A percentile compares a stretch with the other conserved stretches of the same genome.
Conservation (phyloP, 2,329 filamentous ascomycete genomes). For the Ceratocystis smalleyi region DNA sequence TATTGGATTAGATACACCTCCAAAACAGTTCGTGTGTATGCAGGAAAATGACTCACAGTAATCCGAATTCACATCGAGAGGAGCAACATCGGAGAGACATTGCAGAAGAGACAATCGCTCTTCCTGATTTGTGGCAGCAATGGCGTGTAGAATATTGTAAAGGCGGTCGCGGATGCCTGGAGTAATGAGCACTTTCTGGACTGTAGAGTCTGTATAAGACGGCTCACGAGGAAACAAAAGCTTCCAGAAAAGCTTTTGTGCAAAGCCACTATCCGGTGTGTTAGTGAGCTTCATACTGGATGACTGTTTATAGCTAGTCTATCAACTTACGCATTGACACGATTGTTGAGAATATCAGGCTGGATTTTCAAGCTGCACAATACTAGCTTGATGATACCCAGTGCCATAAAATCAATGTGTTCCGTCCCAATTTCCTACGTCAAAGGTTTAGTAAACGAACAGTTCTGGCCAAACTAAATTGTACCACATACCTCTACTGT, state of each 20-base stretch:
- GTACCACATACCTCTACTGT: neutral
- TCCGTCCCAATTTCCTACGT: neutral
- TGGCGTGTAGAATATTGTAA: neutral
- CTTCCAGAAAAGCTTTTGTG: slow-evolving; percentile 38
- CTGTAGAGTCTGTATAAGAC: slow-evolving; percentile 22
- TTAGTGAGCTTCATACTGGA: neutral
- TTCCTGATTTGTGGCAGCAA: neutral
- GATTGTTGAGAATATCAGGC: neutral
- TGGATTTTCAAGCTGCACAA: slow-evolving; percentile 3
- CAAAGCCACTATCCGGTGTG: slow-evolving; percentile 20
- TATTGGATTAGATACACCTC: neutral
- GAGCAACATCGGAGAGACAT: slow-evolving; percentile 18
- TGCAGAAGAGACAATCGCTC: neutral
- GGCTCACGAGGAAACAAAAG: slow-evolving; percentile 49
- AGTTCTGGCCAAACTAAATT: too few relatives aligned
- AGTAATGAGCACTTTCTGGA: slow-evolving; percentile 18
- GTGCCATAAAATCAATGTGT: neutral
- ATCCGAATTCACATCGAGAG: slow-evolving; percentile 19
- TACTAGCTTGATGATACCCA: neutral
- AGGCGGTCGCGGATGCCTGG: neutral
- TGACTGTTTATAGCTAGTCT: neutral
- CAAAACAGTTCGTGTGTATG: neutral
- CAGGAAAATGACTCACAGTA: neutral
- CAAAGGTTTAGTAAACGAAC: neutral
- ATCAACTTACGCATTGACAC: neutral